Evolutionary conservation across 768 basidiomycete genomes (phyloP).

Genomic region (Russula virescens): DNA sequence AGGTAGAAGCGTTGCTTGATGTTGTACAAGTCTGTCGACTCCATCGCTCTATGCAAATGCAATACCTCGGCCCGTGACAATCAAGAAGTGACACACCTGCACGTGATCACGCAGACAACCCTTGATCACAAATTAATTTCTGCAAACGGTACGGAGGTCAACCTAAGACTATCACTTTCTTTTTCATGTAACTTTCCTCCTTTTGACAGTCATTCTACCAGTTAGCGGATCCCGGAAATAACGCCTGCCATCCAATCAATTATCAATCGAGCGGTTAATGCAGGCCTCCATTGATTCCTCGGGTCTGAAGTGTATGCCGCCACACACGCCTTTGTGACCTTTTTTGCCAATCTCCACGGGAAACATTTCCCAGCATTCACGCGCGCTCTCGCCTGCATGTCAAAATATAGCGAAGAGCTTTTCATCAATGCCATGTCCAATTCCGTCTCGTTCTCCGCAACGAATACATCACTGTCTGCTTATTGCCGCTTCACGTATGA

Average conservation of each 20-base stretch:
- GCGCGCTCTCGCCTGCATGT: conserved; percentile 67
- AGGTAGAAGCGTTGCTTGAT: conserved; percentile 74
- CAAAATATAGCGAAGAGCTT: conserved; percentile 79
- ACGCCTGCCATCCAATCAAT: not conserved
- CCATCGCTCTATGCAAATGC: conserved; percentile 33
- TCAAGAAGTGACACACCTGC: not conserved
- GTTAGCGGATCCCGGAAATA: not conserved
- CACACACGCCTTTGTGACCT: conserved; percentile 2
- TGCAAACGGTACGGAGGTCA: no score
- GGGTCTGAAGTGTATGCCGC: conserved; percentile 43
- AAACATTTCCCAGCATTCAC: conserved; percentile 52
- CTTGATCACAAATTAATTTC: not conserved
- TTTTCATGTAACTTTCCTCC: not conserved
- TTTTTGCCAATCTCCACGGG: not conserved
- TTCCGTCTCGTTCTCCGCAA: conserved; percentile 58
- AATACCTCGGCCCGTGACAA: not conserved
- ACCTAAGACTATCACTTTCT: not conserved
- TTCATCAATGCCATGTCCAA: conserved; percentile 59
- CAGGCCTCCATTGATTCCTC: conserved; percentile 60
- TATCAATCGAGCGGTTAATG: conserved; percentile 38
- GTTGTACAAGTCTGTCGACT: conserved; percentile 59
- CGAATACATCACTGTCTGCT: conserved; percentile 77
- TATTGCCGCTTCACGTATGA: conserved; percentile 74
- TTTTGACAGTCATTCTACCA: not conserved
- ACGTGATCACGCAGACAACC: not conserved